Conservation (phyloP, 2,329 filamentous ascomycete species). For the Xylariaceae sp. region DNA sequence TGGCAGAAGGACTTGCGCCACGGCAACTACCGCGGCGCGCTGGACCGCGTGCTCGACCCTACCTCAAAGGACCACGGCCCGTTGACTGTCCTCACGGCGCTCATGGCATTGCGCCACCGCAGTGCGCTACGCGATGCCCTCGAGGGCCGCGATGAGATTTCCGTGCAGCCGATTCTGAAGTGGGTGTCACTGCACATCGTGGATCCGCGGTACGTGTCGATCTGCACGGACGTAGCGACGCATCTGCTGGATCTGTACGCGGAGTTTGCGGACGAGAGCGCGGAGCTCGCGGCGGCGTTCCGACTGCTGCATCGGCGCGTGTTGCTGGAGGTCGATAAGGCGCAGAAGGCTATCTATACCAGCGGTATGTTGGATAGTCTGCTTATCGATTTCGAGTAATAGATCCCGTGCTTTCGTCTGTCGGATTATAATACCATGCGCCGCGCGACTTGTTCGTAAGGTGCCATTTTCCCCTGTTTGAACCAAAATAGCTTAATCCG, state of each 20-base stretch:
- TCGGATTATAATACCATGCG: neutral
- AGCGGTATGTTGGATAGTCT: slow-evolving; percentile 78
- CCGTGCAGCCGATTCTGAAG: slow-evolving; percentile 73
- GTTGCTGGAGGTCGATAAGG: slow-evolving; percentile 70
- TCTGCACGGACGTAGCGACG: slow-evolving; percentile 79
- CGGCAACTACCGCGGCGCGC: slow-evolving; percentile 68
- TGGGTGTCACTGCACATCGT: slow-evolving; percentile 79
- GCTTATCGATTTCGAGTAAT: slow-evolving; percentile 43
- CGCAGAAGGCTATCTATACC: slow-evolving; percentile 75
- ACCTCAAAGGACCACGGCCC: slow-evolving; percentile 49
- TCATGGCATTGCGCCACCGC: slow-evolving; percentile 81
- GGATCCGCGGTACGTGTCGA: slow-evolving; percentile 72
- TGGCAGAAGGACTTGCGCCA: slow-evolving; percentile 83
- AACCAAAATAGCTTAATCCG: neutral
- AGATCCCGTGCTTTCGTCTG: neutral
- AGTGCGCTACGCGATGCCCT: slow-evolving; percentile 78
- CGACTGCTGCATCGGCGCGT: slow-evolving; percentile 65
- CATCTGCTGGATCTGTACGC: slow-evolving; percentile 83
- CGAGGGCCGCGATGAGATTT: slow-evolving; percentile 71
- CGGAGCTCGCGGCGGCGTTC: slow-evolving; percentile 67
- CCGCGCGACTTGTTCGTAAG: no score
- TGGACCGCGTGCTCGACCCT: slow-evolving; percentile 70
- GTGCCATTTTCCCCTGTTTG: no score
- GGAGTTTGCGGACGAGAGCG: slow-evolving; percentile 67
- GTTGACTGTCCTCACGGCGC: slow-evolving; percentile 64